A percentile compares a stretch with the other conserved stretches of the same genome.
Evolutionary conservation across 768 basidiomycete genomes (phyloP).

Genomic region (Serendipita sp.): DNA sequence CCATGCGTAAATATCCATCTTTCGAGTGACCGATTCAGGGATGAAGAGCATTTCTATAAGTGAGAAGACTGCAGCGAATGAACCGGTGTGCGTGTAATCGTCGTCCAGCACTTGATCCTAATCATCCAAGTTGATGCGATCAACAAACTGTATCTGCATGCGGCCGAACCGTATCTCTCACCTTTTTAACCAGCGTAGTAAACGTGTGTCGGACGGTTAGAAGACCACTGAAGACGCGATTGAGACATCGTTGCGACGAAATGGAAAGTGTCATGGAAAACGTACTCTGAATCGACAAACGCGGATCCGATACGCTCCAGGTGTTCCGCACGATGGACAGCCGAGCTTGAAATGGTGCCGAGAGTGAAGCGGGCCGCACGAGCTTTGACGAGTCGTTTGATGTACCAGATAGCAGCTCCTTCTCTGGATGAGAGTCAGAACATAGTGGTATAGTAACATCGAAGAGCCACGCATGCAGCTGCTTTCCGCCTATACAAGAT

Average conservation of each 20-base stretch:
- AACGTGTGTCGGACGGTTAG: neutral
- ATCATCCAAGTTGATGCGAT: neutral
- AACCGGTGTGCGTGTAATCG: neutral
- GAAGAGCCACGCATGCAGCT: neutral
- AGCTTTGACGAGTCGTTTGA: conserved; percentile 5
- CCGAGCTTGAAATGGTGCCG: neutral
- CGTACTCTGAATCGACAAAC: neutral
- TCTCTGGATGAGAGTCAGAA: neutral
- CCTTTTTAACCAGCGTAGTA: neutral
- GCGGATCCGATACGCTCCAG: neutral
- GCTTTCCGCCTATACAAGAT: neutral
- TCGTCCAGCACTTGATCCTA: neutral
- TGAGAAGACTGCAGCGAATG: neutral
- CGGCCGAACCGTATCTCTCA: neutral
- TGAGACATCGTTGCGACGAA: neutral
- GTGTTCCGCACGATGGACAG: neutral
- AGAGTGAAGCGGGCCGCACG: conserved; percentile 1
- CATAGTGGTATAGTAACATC: neutral
- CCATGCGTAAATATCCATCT: neutral
- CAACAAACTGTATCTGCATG: neutral
- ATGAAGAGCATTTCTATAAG: neutral
- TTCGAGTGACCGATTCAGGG: neutral
- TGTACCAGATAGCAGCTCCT: neutral
- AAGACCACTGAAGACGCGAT: neutral
- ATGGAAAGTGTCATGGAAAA: neutral